Conservation (phyloP, 257 asterid species). For the Hygrophila difformis region DNA sequence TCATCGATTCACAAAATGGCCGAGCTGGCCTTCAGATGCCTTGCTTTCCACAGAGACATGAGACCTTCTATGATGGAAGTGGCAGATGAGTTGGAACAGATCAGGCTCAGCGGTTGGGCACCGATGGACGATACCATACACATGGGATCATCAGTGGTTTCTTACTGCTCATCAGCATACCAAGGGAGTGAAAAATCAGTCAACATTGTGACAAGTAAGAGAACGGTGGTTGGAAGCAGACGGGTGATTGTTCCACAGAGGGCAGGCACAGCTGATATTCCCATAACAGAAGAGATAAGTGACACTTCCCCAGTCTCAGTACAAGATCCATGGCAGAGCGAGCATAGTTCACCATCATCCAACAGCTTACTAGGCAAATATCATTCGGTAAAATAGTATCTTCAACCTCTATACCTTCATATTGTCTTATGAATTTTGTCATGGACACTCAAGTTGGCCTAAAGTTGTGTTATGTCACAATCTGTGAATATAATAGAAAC, state of each 20-base stretch:
- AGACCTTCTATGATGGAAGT: constrained; percentile 95
- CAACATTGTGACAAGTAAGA: constrained; percentile 25
- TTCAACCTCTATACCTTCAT: constrained; percentile 6
- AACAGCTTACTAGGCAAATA: constrained; percentile 51
- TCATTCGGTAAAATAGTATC: constrained; percentile 18
- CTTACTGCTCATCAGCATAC: constrained; percentile 60
- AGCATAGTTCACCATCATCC: constrained; percentile 74
- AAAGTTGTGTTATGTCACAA: constrained; percentile 15
- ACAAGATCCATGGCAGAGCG: constrained; percentile 77
- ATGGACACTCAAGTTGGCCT: constrained; percentile 12
- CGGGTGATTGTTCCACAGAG: constrained; percentile 34
- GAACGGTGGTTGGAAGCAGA: constrained; percentile 36
- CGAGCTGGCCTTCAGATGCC: constrained; percentile 89
- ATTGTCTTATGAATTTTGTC: constrained; percentile 12
- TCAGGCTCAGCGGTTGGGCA: constrained; percentile 69
- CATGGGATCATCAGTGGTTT: constrained; percentile 52
- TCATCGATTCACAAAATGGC: constrained; percentile 74
- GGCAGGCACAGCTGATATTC: constrained; percentile 10
- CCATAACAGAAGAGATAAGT: constrained; percentile 31
- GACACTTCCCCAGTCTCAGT: constrained; percentile 70
- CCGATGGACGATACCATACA: constrained; percentile 48
- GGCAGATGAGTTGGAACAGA: constrained; percentile 88
- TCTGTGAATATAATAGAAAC: background rate
- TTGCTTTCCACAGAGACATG: constrained; percentile 81
- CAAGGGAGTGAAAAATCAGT: constrained; percentile 60